Base-by-base conservation (phyloP, 2,329 filamentous ascomycete species). In the Aureobasidium pullulans region DNA sequence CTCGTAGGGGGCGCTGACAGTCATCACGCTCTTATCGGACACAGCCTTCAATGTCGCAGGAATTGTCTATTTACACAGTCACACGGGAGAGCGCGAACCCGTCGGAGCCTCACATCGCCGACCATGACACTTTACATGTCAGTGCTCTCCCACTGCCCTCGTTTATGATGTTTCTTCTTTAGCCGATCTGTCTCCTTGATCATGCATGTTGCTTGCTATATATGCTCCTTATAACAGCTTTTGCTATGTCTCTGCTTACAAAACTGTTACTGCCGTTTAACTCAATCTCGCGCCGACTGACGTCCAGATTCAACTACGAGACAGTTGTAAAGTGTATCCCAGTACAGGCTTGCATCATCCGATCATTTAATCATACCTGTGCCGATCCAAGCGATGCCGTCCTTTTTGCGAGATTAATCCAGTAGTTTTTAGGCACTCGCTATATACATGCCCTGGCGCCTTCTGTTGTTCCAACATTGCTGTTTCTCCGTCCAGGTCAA, bases 321-420 rank as follows among this genome's bases (percentile, higher is more conserved):
- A 52, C 48, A 52, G 36, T 40, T 40, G 48, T 28, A 52, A 52
- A 52, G 48, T 40, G 15, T 29, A 52, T 23, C 23, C 23, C 23
- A 52, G 28, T 52, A 39, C 36, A 29, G n/a, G 10, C 36, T 29
- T 8, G 23, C 36, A 40, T 52, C 48, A 29, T 52, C 37, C 11
- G 11, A 40, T 40, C 37, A 40, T 6, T 40, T 40, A 52, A 40
- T 52, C 36, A 40, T 16, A 52, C 19, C 34, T 40, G 48, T 52
- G 48, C 36, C 48, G 48, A 52, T 52, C 48, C 34, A 52, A 23
- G 8, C 48, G n/a, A 39, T 29, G 29, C 48, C 48, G 48, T 52
- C 34, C 13, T 13, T 16, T 36, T 44, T n/a, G 48, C 48, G 48
- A 52, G 48, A 52, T 52, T 52, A 52, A 40, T 52, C 28, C 42